These are phyloP conservation scores for Gigaspora rosea DNA, from an alignment of 192 early-diverging fungal genomes.

Conservation along the genomic window DNA sequence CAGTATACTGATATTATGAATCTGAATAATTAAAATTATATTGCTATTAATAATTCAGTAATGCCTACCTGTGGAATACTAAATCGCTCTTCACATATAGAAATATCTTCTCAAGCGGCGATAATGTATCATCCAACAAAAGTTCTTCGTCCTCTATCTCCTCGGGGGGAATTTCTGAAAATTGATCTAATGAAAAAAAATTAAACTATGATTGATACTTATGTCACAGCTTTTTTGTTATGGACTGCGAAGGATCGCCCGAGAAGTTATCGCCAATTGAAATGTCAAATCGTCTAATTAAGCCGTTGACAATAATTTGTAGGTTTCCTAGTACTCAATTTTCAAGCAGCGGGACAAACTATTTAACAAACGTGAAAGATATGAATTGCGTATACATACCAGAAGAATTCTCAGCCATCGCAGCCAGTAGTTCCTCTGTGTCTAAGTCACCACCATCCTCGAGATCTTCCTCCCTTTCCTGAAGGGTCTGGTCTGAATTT, in stretches of 20 bases:
- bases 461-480: constrained; percentile 28
- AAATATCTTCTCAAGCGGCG: constrained; percentile 42
- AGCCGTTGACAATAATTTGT: too few species aligned
- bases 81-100: constrained; percentile 39
- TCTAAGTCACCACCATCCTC: constrained; percentile 18
- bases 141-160: constrained; percentile 41
- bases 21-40: neutral
- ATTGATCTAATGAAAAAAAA: constrained; percentile 17
- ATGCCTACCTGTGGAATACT: constrained; percentile 41
- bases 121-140: constrained; percentile 36
- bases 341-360: neutral
- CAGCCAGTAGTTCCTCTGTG: constrained; percentile 17
- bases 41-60: neutral
- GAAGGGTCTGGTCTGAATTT: constrained; percentile 21
- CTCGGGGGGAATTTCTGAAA: constrained; percentile 13
- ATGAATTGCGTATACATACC: neutral
- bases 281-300: too few species aligned
- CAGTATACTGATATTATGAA: neutral
- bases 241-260: neutral
- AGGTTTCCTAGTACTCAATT: neutral
- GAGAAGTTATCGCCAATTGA: neutral
- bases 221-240: neutral
- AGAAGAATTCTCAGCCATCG: constrained; percentile 7
- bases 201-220: constrained; percentile 12
- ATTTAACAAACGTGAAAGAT: neutral